These are phyloP conservation scores for Hanseniaspora uvarum DNA, from an alignment of 1,139 yeast species.

Conservation along the genomic window DNA sequence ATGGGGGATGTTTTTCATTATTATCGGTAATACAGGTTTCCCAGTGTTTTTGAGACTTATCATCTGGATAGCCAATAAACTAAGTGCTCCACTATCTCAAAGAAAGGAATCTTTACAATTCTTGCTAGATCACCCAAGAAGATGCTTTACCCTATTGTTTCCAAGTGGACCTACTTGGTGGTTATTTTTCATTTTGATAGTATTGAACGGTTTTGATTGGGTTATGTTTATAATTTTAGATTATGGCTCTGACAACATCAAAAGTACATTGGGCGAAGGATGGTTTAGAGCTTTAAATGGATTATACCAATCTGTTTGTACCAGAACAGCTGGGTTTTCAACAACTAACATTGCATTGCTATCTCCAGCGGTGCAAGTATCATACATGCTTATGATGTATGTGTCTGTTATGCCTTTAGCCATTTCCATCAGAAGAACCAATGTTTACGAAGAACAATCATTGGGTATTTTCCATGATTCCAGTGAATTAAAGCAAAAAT, in stretches of 20 bases:
- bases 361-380: constrained; percentile 87
- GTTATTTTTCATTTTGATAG: constrained; percentile 64
- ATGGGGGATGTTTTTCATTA: constrained; percentile 55
- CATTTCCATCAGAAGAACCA: constrained; percentile 88
- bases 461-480: constrained; percentile 64
- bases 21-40: constrained; percentile 88
- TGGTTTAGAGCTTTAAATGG: constrained; percentile 62
- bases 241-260: constrained; percentile 41
- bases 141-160: constrained; percentile 85
- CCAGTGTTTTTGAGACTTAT: constrained; percentile 70
- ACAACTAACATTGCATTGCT: constrained; percentile 57
- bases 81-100: constrained; percentile 56
- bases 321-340: constrained; percentile 87
- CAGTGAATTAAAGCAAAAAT: constrained; percentile 30
- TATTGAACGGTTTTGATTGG: constrained; percentile 66
- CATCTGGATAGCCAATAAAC: constrained; percentile 66
- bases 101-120: constrained; percentile 73
- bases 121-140: constrained; percentile 86
- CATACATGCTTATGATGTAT: constrained; percentile 95
- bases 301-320: constrained; percentile 78
- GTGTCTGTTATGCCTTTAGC: constrained; percentile 93
- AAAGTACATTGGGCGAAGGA: constrained; percentile 45
- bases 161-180: constrained; percentile 95
- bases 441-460: constrained; percentile 94
- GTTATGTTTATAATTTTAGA: constrained; percentile 72